Evolutionary conservation across 345 rosid species (phyloP).

Genomic region (Jatropha curcas): DNA sequence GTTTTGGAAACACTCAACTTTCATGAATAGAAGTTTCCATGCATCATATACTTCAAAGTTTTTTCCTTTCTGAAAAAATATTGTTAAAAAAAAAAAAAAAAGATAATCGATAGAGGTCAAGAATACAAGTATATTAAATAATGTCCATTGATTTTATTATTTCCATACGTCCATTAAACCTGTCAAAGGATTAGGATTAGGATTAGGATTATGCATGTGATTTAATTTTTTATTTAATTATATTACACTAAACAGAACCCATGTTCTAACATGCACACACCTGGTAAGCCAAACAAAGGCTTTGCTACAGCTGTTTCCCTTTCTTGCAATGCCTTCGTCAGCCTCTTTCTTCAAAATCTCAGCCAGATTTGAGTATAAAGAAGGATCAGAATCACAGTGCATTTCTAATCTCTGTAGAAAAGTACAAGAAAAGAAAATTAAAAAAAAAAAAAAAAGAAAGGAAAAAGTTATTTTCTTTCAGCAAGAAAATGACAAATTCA

Average conservation of each 20-base stretch:
- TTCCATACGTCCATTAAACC: constrained; percentile 8
- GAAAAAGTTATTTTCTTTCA: not conserved
- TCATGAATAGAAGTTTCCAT: too few relatives aligned
- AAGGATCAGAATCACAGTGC: constrained; percentile 56
- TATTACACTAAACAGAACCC: not conserved
- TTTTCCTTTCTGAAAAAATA: too few relatives aligned
- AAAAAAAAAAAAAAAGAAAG: not conserved
- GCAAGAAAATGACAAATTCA: not conserved
- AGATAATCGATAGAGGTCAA: not conserved
- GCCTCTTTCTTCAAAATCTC: constrained; percentile 75
- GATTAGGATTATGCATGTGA: not conserved
- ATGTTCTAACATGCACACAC: constrained; percentile 30
- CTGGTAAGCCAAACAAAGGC: constrained; percentile 95
- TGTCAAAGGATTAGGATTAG: not conserved
- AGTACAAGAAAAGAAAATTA: not conserved
- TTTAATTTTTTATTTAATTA: not conserved
- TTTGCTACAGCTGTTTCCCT: constrained; percentile 62
- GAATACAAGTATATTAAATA: not conserved
- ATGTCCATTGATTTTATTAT: not conserved
- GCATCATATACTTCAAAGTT: too few relatives aligned
- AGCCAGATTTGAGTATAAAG: constrained; percentile 55
- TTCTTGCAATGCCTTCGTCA: constrained; percentile 53
- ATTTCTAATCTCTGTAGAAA: constrained; percentile 63
- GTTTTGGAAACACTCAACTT: too few relatives aligned
- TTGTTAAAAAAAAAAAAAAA: too few relatives aligned